phyloP scores from a whole-genome alignment of 495 filamentous ascomycete genomes.

The Neurospora terricola region DNA sequence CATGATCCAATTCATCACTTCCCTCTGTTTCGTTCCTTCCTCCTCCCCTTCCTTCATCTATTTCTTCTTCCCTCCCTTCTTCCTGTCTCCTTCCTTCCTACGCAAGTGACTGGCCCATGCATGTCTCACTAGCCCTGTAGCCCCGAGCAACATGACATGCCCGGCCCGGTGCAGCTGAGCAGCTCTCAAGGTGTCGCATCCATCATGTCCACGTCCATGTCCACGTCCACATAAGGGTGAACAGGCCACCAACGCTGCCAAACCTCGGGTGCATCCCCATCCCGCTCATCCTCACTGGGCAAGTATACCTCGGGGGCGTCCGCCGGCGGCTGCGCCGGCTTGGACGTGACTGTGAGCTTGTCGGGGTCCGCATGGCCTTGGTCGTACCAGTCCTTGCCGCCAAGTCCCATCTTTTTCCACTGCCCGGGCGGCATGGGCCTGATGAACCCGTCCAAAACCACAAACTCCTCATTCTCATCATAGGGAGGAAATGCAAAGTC shows the following conservation, averaged over 20 bases:
- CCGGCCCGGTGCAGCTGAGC: background rate
- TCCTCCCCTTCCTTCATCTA: background rate
- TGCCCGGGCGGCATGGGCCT: background rate
- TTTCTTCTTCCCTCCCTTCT: background rate
- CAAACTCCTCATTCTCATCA: background rate
- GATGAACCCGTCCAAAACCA: background rate
- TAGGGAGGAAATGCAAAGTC: background rate
- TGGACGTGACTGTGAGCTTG: background rate
- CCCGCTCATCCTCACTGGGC: background rate
- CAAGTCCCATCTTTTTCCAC: background rate
- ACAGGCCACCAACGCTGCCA: background rate
- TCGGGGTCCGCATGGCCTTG: background rate
- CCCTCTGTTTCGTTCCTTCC: background rate
- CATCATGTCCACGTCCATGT: background rate
- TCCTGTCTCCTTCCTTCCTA: background rate
- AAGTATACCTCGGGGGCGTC: background rate
- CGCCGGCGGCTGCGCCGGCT: background rate
- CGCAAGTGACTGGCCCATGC: background rate
- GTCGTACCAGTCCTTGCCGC: background rate
- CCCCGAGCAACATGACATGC: background rate
- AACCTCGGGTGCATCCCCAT: background rate
- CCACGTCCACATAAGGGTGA: background rate
- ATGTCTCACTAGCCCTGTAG: background rate
- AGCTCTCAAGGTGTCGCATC: background rate
- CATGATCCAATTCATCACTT: too few species aligned